Evolutionary conservation across 371 early-diverging fungal species (phyloP).

Genomic region (Sporodiniella umbellata): DNA sequence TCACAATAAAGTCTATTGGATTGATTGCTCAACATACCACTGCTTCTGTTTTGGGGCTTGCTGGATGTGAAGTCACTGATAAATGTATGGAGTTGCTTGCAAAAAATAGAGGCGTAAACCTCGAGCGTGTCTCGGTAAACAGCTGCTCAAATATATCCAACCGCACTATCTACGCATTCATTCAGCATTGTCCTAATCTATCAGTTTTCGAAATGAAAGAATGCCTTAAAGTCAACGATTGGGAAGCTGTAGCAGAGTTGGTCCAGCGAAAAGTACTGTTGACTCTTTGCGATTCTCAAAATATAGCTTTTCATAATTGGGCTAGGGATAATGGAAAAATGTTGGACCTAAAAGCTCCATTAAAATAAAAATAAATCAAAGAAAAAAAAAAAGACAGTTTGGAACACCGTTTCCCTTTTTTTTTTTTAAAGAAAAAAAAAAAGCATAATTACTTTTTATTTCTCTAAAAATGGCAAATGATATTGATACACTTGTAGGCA

Average conservation of each 20-base stretch:
- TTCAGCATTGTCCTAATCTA: conserved; percentile 47
- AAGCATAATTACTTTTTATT: too few species aligned
- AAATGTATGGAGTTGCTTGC: conserved; percentile 48
- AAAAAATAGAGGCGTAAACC: conserved; percentile 27
- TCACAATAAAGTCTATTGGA: conserved; percentile 45
- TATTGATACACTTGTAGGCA: conserved; percentile 61
- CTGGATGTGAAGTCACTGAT: conserved; percentile 58
- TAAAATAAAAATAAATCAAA: conserved; percentile 15
- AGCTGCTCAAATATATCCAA: conserved; percentile 51
- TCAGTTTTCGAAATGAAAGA: conserved; percentile 62
- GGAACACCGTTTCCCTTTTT: neutral
- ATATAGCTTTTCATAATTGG: conserved; percentile 32
- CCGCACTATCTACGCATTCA: conserved; percentile 41
- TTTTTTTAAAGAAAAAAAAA: neutral
- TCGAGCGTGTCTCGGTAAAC: conserved; percentile 57
- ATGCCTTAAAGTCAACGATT: conserved; percentile 43
- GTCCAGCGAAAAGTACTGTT: conserved; percentile 35
- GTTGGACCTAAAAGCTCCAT: conserved; percentile 28
- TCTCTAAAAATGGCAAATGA: conserved; percentile 61
- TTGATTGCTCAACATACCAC: conserved; percentile 49
- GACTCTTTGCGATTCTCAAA: conserved; percentile 43
- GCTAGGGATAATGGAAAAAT: conserved; percentile 21
- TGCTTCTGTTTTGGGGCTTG: conserved; percentile 51
- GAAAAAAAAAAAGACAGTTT: too few species aligned
- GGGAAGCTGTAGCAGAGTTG: conserved; percentile 38